Conservation (phyloP, 2,329 filamentous ascomycete genomes). For the Hypocreales sp. region DNA sequence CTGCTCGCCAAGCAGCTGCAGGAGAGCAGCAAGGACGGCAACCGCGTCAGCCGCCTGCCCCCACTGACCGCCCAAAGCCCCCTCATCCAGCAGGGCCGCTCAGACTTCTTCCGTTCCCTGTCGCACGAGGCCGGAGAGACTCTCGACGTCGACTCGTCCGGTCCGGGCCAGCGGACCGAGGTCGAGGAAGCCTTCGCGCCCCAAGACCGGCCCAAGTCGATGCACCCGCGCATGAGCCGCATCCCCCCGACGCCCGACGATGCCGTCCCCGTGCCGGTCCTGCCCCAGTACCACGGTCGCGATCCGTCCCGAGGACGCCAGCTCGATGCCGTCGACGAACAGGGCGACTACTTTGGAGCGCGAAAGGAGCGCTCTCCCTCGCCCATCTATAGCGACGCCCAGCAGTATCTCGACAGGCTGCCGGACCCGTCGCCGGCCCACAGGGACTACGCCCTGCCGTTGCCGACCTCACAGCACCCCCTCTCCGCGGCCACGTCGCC, state of each 20-base stretch:
- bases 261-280: slow-evolving; percentile 27
- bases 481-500: slow-evolving; percentile 22
- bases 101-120: slow-evolving; percentile 66
- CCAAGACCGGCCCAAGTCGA: slow-evolving; percentile 51
- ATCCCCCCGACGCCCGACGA: slow-evolving; percentile 36
- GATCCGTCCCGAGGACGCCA: slow-evolving; percentile 25
- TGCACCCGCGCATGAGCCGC: slow-evolving; percentile 60
- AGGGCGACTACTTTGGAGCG: slow-evolving; percentile 31
- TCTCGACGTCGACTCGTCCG: slow-evolving; percentile 10
- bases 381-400: slow-evolving; percentile 27
- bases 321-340: slow-evolving; percentile 21
- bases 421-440: slow-evolving; percentile 13
- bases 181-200: slow-evolving; percentile 37
- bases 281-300: slow-evolving; percentile 23
- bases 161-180: slow-evolving; percentile 34
- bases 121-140: slow-evolving; percentile 40
- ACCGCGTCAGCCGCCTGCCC: slow-evolving; percentile 71
- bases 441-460: slow-evolving; percentile 16
- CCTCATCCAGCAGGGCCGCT: slow-evolving; percentile 56
- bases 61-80: slow-evolving; percentile 73
- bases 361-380: slow-evolving; percentile 43
- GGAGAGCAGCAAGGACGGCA: slow-evolving; percentile 56
- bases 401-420: slow-evolving; percentile 12
- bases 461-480: slow-evolving; percentile 18
- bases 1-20: slow-evolving; percentile 77